phyloP scores from a whole-genome alignment of 2,329 filamentous ascomycete genomes.

The Coniochaeta pulveracea region DNA sequence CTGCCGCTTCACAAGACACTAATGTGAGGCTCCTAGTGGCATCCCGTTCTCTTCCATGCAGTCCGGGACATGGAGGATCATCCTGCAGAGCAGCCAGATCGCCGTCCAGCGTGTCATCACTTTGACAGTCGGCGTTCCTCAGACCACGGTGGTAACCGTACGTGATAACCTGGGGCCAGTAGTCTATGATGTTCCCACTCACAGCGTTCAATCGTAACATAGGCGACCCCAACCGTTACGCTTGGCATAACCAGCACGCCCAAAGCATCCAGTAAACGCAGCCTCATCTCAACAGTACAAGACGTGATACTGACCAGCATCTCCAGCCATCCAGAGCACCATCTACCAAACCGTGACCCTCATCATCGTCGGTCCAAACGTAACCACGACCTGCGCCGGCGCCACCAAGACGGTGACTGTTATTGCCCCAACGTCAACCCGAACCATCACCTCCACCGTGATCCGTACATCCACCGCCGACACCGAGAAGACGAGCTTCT shows the following conservation, averaged over 20 bases:
- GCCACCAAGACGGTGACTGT: slow-evolving; percentile 22
- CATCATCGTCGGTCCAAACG: slow-evolving; percentile 19
- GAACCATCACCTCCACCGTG: slow-evolving; percentile 18
- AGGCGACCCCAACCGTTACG: slow-evolving; percentile 25
- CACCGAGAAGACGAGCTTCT: slow-evolving; percentile 18
- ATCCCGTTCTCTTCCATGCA: slow-evolving; percentile 25
- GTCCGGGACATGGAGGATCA: slow-evolving; percentile 24
- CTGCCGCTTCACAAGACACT: not conserved
- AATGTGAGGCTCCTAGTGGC: slow-evolving; percentile 12
- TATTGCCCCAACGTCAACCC: slow-evolving; percentile 19
- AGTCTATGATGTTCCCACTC: not conserved
- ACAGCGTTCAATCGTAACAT: no score
- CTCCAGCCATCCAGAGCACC: slow-evolving; percentile 15
- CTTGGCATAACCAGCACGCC: slow-evolving; percentile 25
- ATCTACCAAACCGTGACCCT: slow-evolving; percentile 20
- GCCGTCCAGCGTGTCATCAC: slow-evolving; percentile 23
- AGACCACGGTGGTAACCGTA: slow-evolving; percentile 22
- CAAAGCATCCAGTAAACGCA: slow-evolving; percentile 19
- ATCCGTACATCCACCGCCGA: slow-evolving; percentile 20
- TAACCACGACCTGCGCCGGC: slow-evolving; percentile 21
- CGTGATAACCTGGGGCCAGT: slow-evolving; percentile 5
- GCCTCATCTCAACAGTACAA: not conserved
- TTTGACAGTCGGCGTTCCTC: slow-evolving; percentile 19
- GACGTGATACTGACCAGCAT: not conserved
- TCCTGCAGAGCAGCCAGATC: slow-evolving; percentile 22